Percentiles rank a stretch among this genome's conserved stretches.
These are phyloP conservation scores for Fusarium albidum DNA, from an alignment of 2,329 filamentous ascomycete genomes.

Conservation along the genomic window DNA sequence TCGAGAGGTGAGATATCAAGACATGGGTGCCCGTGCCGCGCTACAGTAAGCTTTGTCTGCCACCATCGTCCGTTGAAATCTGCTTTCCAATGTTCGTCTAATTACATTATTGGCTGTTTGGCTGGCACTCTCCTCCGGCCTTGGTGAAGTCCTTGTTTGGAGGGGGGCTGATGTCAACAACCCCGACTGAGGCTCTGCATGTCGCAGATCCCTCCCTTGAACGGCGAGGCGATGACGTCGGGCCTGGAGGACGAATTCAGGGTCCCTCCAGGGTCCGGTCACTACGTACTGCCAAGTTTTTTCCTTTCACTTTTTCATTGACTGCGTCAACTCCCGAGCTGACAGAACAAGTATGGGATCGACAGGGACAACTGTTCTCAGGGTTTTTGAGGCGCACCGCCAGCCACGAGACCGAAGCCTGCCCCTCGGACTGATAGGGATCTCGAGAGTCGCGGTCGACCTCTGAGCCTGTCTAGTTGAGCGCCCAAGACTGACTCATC, in stretches of 20 bases:
- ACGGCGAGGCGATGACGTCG: constrained; percentile 26
- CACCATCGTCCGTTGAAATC: no score
- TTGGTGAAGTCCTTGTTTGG: no score
- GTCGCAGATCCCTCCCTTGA: constrained; percentile 29
- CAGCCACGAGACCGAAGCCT: constrained; percentile 21
- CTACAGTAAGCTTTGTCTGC: neutral
- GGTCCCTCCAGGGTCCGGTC: constrained; percentile 21
- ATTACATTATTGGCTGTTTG: no score
- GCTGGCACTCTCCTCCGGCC: no score
- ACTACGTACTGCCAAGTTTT: no score
- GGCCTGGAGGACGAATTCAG: constrained; percentile 21
- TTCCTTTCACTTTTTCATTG: constrained; percentile 27
- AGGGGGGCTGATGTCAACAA: constrained; percentile 6
- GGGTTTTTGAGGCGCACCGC: neutral
- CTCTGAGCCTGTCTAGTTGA: neutral
- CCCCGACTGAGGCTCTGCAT: constrained; percentile 24
- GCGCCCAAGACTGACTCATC: neutral
- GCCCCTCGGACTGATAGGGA: neutral
- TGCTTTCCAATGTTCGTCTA: no score
- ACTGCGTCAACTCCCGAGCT: neutral
- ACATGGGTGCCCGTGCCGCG: neutral
- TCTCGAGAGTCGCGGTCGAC: neutral
- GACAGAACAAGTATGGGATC: no score
- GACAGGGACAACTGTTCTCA: constrained; percentile 8
- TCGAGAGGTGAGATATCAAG: neutral